Evolutionary conservation across 228 moss, liverwort and hornwort genomes (phyloP).

Genomic region (Sphagnum fallax): DNA sequence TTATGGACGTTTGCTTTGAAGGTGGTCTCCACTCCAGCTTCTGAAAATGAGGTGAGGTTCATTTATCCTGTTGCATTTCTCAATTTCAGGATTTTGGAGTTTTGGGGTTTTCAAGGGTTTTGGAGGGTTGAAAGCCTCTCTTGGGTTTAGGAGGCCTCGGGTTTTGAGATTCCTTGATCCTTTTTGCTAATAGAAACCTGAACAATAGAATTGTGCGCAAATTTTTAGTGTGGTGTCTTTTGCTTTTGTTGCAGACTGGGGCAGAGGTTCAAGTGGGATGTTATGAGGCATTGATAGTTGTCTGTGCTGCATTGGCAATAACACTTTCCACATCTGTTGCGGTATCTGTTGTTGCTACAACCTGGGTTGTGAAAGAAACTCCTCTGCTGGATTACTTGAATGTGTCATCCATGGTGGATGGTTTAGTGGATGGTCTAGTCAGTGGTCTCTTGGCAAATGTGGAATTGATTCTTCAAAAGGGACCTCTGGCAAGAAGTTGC

Average conservation of each 20-base stretch:
- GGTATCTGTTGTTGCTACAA: conserved; percentile 9
- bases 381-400: conserved; percentile 13
- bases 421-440: conserved; percentile 47
- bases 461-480: conserved; percentile 27
- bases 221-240: too few relatives aligned
- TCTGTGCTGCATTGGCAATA: too few relatives aligned
- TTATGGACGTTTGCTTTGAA: conserved; percentile 77
- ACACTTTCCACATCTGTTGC: conserved; percentile 43
- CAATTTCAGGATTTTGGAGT: background rate
- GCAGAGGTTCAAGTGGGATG: too few relatives aligned
- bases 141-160: too few relatives aligned
- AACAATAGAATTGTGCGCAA: too few relatives aligned
- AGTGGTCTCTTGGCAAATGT: conserved; percentile 37
- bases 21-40: conserved; percentile 26
- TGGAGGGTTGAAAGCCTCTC: too few relatives aligned
- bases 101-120: background rate
- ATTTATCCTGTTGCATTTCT: too few relatives aligned
- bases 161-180: too few relatives aligned
- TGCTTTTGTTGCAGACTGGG: too few relatives aligned
- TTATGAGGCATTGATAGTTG: too few relatives aligned
- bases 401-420: conserved; percentile 13
- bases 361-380: conserved; percentile 24
- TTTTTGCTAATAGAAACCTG: too few relatives aligned
- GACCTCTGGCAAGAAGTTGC: conserved; percentile 43
- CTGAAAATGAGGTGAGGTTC: conserved; percentile 41